Evolutionary conservation across 2,329 filamentous ascomycete genomes (phyloP), one percentile per base, ranked within the genome.

Genomic region (Lachnellula hyalina): DNA sequence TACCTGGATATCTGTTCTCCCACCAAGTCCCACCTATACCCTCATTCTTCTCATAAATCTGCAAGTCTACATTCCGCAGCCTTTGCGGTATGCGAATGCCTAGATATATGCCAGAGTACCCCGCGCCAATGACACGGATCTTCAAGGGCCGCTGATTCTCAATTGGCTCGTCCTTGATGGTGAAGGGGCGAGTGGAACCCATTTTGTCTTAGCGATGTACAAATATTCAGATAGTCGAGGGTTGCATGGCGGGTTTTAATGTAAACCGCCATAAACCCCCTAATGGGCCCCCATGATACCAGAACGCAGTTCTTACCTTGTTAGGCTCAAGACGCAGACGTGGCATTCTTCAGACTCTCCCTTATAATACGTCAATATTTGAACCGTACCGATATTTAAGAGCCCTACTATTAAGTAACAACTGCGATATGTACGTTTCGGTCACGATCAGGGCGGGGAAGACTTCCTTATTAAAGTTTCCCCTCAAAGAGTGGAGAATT

Each of bases 41-140:
- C 15, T 75, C 74, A 45, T 76, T 77, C 68, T 82, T 82, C 67
- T 84, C 81, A 3, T 83, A 67, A 34, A 85, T 80, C 56, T 64
- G 56, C 12, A 68, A 48, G 46, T 68, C 63, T 21, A 68, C 53
- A 54, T 65, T 66, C 17, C 62, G 56, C 41, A 69, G 44, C 14
- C 60, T 55, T 52, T 68, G 61, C 12, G 62, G 67, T 42, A 69
- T 65, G 9, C 65, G 56, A 45, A 67, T 65, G 19, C 63, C 64
- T 42, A 68, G 56, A 54, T 68, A 66, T 23, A 70, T 66, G 2
- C 68, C 68, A 7, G 66, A 68, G 49, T 65, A 67, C 6, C 68
- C 68, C 21, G 67, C 67, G 5, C 68, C 68, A 44, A 70, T 65
- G 38, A 68, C 63, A 5, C 61, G 53, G 4, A 69, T 60, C 42